Evolutionary conservation across 2,329 filamentous ascomycete species (phyloP), one percentile per base, ranked within the genome.

Genomic region (Penicillium sp.): DNA sequence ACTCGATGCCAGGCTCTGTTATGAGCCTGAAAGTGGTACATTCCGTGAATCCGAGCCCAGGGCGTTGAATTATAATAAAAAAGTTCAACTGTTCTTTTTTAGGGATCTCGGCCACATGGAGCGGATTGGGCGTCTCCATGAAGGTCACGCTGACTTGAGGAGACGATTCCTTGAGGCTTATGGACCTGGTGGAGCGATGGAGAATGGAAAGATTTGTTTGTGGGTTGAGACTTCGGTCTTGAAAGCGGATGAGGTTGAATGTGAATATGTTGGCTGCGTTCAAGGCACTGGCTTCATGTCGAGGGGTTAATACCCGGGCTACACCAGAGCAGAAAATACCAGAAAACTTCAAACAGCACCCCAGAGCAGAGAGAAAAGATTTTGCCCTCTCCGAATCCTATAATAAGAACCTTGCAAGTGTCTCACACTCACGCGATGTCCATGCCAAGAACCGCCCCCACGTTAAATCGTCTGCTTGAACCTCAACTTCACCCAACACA

Each of bases 181-280:
- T 54, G 55, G 57, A 6, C 50, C 55, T 1, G 51, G 43, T 0
- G 55, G 59, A 6, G 49, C 34, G 11, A 36, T 60, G 40, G 22
- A 14, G 2, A 36, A 44, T 13, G 56, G 47, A 5, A 52, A 53
- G 21, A n/a, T 58, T 36, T 34, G 32, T 7, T 39, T 63, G 39
- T 61, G 55, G 55, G 60, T 61, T 18, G 60, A 61, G 42, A 58
- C 53, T 18, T 58, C 55, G 22, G 53, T 61, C 3, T 34, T 64
- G 31, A 57, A 53, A 31, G 45, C 14, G 1, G 36, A 36, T 2
- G 60, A 58, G 11, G 45, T 63, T 22, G 53, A 59, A 34, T 56
- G 47, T 18, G 62, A 61, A 53, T 63, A 64, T 56, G 32, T 63
- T 9, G 60, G 58, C 7, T 63, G 60, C 32, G 18, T 39, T 13